phyloP scores from a whole-genome alignment of 176 grass and related monocot genomes.

The Triticum urartu region DNA sequence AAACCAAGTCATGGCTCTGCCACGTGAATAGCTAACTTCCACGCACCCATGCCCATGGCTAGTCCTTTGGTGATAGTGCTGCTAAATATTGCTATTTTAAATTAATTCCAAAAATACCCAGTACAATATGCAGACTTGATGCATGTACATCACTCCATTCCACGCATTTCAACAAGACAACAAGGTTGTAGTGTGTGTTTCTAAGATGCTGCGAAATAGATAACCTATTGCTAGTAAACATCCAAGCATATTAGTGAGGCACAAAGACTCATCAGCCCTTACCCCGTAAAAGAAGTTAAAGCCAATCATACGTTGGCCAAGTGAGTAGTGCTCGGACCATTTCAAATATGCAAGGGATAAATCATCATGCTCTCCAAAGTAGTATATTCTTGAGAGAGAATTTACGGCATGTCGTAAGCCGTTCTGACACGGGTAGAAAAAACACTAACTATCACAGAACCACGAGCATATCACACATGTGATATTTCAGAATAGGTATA shows the following conservation, averaged over 20 bases:
- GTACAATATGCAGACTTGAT: neutral
- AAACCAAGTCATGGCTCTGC: no score
- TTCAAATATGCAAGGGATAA: conserved; percentile 1
- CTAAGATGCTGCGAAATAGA: neutral
- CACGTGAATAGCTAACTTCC: neutral
- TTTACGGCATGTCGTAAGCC: neutral
- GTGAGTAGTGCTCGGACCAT: neutral
- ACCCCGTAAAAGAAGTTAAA: neutral
- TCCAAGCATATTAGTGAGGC: neutral
- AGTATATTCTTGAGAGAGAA: conserved; percentile 8
- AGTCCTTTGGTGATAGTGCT: neutral
- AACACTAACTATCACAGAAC: neutral
- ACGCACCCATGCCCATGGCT: neutral
- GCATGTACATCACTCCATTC: neutral
- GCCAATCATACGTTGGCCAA: neutral
- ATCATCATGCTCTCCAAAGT: neutral
- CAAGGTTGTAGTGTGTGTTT: neutral
- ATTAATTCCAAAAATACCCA: neutral
- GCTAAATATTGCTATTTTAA: neutral
- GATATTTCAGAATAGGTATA: neutral
- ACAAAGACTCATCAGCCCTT: neutral
- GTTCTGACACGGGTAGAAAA: neutral
- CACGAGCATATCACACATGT: neutral
- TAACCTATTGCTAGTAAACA: conserved; percentile 1
- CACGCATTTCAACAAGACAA: neutral